A percentile compares a stretch with the other conserved stretches of the same genome.
Evolutionary conservation across 2,329 filamentous ascomycete species (phyloP).

Genomic region (Trichoderma breve): DNA sequence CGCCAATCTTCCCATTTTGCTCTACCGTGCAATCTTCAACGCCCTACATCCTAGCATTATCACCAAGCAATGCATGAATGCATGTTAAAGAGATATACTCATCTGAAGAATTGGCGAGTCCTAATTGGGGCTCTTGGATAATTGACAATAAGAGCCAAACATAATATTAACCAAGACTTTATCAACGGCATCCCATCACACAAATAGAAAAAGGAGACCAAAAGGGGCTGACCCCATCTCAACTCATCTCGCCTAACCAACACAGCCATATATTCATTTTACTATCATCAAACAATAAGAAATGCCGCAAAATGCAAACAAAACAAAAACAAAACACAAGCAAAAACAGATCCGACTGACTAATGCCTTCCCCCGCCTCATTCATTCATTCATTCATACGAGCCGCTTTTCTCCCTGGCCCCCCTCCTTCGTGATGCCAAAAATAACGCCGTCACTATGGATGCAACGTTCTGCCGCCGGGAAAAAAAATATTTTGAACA

Average conservation of each 20-base stretch:
- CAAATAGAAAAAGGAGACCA: not conserved
- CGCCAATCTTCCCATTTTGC: no score
- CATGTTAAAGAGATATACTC: no score
- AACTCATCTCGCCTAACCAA: conserved; percentile 15
- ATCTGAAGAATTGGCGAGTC: not conserved
- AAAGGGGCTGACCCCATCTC: not conserved
- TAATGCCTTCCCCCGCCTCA: not conserved
- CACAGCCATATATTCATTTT: conserved; percentile 9
- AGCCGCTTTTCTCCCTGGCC: not conserved
- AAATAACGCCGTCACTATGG: conserved; percentile 13
- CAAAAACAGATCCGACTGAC: not conserved
- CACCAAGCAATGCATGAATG: no score
- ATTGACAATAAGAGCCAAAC: not conserved
- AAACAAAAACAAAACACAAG: not conserved
- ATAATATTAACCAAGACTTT: not conserved
- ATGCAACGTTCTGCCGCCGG: not conserved
- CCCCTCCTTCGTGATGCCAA: not conserved
- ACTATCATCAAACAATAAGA: not conserved
- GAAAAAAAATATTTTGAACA: not conserved
- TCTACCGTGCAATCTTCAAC: no score
- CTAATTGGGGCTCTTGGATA: not conserved
- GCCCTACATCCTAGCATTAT: no score
- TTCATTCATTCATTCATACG: not conserved
- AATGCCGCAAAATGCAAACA: not conserved
- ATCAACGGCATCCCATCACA: not conserved